Evolutionary conservation across 225 moss, liverwort and hornwort genomes (phyloP), one percentile per base, ranked within the genome.

Genomic region (Straminergon stramineum): DNA sequence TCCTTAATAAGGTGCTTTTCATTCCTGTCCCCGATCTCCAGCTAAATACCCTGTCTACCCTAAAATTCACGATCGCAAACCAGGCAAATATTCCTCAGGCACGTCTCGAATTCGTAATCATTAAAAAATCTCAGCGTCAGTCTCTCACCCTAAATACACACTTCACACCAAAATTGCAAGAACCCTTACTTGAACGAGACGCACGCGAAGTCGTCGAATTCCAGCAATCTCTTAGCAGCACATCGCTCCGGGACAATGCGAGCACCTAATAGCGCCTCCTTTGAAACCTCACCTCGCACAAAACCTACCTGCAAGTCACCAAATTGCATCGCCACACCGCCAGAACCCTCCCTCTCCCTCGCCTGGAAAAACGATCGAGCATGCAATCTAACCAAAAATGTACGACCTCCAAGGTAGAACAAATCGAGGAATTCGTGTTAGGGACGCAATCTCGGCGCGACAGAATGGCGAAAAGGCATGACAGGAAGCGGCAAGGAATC

Each of bases 141-240:
- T 83, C 76, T 74, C 84, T 61, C 88, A 41, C 78, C 88, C 90
- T 88, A 83, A 91, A 56, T 68, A 75, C 66, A 67, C 34, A 41
- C 26, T 43, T 52, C n/a, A 76, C 86, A 83, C 52, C 68, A 57
- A 76, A 84, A 86, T 63, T 69, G 55, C 82, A 51, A 68, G 69
- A 89, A 89, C 64, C 55, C 87, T 89, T 89, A 92, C 89, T 91
- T 82, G 68, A 62, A 77, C 53, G 32, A 79, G 83, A 71, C 58
- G 87, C 69, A 86, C 70, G 51, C 64, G 51, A 65, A 48, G 87
- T 65, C 57, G 76, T 68, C 70, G 51, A 91, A 87, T 85, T 92
- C 85, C 76, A 89, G 70, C 64, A 87, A 91, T 85, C 61, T 75
- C 35, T 84, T 27, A 57, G 64, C 56, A 82, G 28, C 85, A 75